A percentile compares a stretch with the other conserved stretches of the same genome.
phyloP scores from a whole-genome alignment of 2,329 filamentous ascomycete species.

The Colletotrichum chlorophyti region DNA sequence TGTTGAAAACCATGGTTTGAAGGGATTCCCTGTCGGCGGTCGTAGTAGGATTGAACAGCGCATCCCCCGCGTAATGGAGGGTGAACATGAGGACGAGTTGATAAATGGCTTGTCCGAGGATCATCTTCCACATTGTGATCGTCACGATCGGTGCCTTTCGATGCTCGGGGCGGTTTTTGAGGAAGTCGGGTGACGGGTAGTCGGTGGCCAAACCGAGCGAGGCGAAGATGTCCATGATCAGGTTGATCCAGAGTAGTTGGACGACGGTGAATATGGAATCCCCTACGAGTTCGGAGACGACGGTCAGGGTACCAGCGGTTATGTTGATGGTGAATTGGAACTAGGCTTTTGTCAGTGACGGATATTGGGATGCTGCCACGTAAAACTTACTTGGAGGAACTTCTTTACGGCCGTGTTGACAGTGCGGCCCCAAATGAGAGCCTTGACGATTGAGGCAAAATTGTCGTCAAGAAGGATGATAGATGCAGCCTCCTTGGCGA shows the following conservation, averaged over 20 bases:
- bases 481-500: constrained; percentile 67
- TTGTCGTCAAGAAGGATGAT: constrained; percentile 70
- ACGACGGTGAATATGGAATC: constrained; percentile 62
- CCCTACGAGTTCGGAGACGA: constrained; percentile 61
- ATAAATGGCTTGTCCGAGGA: constrained; percentile 75
- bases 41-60: constrained; percentile 45
- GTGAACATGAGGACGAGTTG: constrained; percentile 70
- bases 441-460: constrained; percentile 65
- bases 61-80: constrained; percentile 64
- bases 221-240: constrained; percentile 67
- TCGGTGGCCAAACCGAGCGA: constrained; percentile 56
- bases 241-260: constrained; percentile 66
- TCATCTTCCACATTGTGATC: constrained; percentile 84
- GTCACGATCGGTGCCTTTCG: constrained; percentile 56
- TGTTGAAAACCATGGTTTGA: constrained; percentile 80
- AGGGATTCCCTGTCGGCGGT: constrained; percentile 43
- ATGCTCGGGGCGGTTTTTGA: constrained; percentile 40
- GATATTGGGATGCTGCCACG: background rate
- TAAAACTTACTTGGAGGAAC: constrained; percentile 59
- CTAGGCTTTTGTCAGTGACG: constrained; percentile 32
- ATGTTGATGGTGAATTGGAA: constrained; percentile 69
- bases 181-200: constrained; percentile 42
- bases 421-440: constrained; percentile 67
- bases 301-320: constrained; percentile 64
- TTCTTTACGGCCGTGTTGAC: constrained; percentile 70